These are phyloP conservation scores for Silene latifolia DNA, from an alignment of 148 eudicot species.

Conservation along the genomic window DNA sequence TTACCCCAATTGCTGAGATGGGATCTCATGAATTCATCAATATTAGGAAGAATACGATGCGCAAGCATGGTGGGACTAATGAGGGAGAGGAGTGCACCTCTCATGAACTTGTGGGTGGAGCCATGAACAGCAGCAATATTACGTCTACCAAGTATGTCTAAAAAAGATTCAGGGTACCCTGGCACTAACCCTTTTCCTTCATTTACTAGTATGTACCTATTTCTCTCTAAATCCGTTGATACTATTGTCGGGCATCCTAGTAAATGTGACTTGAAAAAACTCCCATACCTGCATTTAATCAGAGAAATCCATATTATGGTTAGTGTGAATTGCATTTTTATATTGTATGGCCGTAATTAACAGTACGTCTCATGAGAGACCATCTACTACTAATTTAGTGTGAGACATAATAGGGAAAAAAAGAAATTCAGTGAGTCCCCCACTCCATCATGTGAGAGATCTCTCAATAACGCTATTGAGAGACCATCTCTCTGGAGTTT, in stretches of 20 bases:
- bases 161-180: constrained; percentile 92
- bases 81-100: constrained; percentile 80
- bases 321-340: too few species aligned
- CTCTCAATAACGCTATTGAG: too few species aligned
- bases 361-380: too few species aligned
- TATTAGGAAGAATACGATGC: constrained; percentile 64
- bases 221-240: constrained; percentile 84
- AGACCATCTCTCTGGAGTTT: too few species aligned
- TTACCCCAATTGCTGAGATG: constrained; percentile 67
- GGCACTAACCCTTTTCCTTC: constrained; percentile 88
- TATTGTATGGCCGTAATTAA: too few species aligned
- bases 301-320: too few species aligned
- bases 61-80: constrained; percentile 75
- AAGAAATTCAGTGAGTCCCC: too few species aligned
- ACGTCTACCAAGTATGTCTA: constrained; percentile 80
- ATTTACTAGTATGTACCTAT: constrained; percentile 73
- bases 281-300: constrained; percentile 54
- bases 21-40: constrained; percentile 81
- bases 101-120: constrained; percentile 85
- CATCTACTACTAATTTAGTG: too few species aligned
- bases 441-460: too few species aligned
- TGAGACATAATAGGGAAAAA: too few species aligned
- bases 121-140: constrained; percentile 97
- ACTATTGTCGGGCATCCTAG: constrained; percentile 92
- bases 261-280: constrained; percentile 84